Conservation (phyloP, 148 eudicot species). For the Heliosperma pusillum region DNA sequence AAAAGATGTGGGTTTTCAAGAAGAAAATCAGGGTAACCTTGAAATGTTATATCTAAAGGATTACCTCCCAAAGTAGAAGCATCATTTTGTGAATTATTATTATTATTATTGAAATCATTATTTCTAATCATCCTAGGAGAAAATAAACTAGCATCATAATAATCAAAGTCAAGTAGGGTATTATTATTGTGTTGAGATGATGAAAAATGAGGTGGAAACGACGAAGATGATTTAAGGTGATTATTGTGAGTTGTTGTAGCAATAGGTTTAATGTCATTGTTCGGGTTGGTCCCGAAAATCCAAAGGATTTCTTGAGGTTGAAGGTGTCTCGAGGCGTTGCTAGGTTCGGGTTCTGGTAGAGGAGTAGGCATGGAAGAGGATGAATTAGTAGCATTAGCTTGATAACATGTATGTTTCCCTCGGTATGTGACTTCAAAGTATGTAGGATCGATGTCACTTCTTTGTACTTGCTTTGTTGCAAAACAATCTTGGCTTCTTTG, state of each 20-base stretch:
- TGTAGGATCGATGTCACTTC: slow-evolving; percentile 40
- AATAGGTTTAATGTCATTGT: slow-evolving; percentile 28
- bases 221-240: slow-evolving; percentile 3
- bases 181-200: background rate
- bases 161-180: background rate
- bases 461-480: slow-evolving; percentile 45
- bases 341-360: slow-evolving; percentile 21
- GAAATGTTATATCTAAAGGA: background rate
- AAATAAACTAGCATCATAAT: background rate
- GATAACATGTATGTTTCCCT: slow-evolving; percentile 39
- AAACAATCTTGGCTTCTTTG: slow-evolving; percentile 31
- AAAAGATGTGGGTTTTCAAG: slow-evolving; percentile 7
- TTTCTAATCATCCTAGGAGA: background rate
- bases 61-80: background rate
- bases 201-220: slow-evolving; percentile 11
- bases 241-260: too few relatives aligned
- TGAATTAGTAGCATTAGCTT: slow-evolving; percentile 13
- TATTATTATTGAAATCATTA: background rate
- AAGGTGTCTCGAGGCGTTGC: background rate
- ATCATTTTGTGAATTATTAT: background rate
- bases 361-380: slow-evolving; percentile 14
- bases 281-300: slow-evolving; percentile 17
- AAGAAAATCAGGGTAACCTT: slow-evolving; percentile 9
- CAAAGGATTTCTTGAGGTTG: slow-evolving; percentile 18
- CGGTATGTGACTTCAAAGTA: slow-evolving; percentile 32